Conservation (phyloP, 768 basidiomycete species). For the Ephemerocybe angulata region DNA sequence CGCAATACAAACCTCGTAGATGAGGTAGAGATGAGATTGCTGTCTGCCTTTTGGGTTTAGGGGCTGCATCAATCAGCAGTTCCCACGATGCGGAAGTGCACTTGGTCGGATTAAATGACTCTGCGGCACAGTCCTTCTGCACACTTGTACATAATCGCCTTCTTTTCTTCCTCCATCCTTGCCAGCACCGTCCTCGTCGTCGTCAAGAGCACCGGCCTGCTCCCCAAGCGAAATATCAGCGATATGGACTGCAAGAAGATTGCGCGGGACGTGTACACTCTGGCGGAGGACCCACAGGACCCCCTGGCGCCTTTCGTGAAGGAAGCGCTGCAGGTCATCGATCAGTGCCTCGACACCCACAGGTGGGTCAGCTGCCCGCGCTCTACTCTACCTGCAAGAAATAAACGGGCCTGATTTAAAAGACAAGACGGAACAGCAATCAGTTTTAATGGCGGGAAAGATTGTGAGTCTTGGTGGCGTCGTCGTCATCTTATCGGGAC, state of each 20-base stretch:
- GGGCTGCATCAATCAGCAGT: too few relatives aligned
- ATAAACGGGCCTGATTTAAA: slow-evolving; percentile 18
- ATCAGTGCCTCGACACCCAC: slow-evolving; percentile 68
- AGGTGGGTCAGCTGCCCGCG: slow-evolving; percentile 61
- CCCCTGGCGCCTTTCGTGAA: slow-evolving; percentile 59
- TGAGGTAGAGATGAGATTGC: too few relatives aligned
- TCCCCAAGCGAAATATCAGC: neutral
- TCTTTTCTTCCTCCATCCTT: neutral
- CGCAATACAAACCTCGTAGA: too few relatives aligned
- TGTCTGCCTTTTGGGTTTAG: too few relatives aligned
- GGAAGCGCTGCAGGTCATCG: slow-evolving; percentile 81
- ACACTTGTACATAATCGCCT: too few relatives aligned
- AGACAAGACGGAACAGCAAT: slow-evolving; percentile 74
- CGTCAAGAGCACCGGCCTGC: neutral
- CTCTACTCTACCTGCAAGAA: neutral
- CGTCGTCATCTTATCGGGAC: neutral
- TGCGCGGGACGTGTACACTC: slow-evolving; percentile 55
- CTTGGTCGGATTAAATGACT: too few relatives aligned
- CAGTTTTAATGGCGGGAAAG: slow-evolving; percentile 98
- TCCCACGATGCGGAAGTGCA: too few relatives aligned
- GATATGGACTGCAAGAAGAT: slow-evolving; percentile 50
- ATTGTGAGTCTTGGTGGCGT: slow-evolving; percentile 59
- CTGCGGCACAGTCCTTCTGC: too few relatives aligned
- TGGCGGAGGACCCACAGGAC: slow-evolving; percentile 48
- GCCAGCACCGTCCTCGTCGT: neutral